These are phyloP conservation scores for Ophiostoma angusticollis DNA, from an alignment of 2,329 filamentous ascomycete species.

Conservation along the genomic window DNA sequence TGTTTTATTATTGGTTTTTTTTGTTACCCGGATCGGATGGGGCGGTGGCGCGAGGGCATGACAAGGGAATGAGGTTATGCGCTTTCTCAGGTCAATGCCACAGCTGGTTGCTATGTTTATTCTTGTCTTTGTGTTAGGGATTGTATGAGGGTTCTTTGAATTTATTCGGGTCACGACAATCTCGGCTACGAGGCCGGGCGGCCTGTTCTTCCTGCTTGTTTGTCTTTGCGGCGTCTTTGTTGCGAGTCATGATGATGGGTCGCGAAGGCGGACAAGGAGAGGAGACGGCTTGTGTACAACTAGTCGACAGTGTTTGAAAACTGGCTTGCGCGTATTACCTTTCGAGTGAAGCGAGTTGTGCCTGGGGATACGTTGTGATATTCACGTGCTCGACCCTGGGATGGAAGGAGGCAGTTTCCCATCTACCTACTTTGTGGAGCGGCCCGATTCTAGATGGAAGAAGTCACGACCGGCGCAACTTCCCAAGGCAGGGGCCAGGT, in stretches of 20 bases:
- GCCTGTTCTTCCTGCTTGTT: neutral
- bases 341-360: too few species aligned
- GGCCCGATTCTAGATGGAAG: too few species aligned
- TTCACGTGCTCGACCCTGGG: too few species aligned
- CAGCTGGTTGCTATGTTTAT: constrained; percentile 8
- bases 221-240: neutral
- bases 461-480: too few species aligned
- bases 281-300: constrained; percentile 4
- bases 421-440: too few species aligned
- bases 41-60: constrained; percentile 14
- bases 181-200: constrained; percentile 1
- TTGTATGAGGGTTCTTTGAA: too few species aligned
- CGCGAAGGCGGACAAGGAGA: neutral
- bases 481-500: too few species aligned
- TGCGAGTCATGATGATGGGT: neutral
- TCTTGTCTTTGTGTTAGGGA: constrained; percentile 2
- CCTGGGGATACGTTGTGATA: too few species aligned
- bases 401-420: too few species aligned
- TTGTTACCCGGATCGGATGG: constrained; percentile 11
- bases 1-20: constrained; percentile 10
- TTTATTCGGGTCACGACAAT: constrained; percentile 11
- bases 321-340: neutral
- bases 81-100: constrained; percentile 11
- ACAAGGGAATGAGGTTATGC: constrained; percentile 13
- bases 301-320: constrained; percentile 2